phyloP scores from a whole-genome alignment of 768 basidiomycete genomes.

The Clathrus columnatus region DNA sequence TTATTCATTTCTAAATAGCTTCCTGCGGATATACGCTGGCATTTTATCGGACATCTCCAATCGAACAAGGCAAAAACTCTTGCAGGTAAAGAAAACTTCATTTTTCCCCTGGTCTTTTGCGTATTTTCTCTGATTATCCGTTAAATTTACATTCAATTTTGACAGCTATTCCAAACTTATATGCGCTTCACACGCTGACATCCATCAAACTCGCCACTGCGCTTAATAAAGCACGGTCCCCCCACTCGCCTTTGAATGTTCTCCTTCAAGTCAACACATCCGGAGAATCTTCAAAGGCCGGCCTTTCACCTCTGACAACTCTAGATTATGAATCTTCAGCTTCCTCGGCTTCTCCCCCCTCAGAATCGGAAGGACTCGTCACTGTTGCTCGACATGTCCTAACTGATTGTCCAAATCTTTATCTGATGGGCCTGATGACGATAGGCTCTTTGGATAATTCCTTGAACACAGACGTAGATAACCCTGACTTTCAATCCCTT shows the following conservation, averaged over 20 bases:
- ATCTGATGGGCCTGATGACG: conserved; percentile 88
- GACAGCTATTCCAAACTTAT: conserved; percentile 80
- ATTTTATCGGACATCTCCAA: conserved; percentile 91
- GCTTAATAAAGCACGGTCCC: conserved; percentile 63
- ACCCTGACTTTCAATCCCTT: conserved; percentile 70
- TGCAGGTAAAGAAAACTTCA: conserved; percentile 43
- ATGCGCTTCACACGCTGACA: conserved; percentile 78
- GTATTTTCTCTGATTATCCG: not conserved
- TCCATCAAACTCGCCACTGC: conserved; percentile 73
- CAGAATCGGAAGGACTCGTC: conserved; percentile 38
- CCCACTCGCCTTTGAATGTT: conserved; percentile 60
- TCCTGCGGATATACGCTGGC: conserved; percentile 87
- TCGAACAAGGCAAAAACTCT: conserved; percentile 90
- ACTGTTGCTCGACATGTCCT: conserved; percentile 64
- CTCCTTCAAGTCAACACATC: conserved; percentile 95
- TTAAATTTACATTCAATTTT: not conserved
- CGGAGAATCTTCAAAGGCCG: conserved; percentile 85
- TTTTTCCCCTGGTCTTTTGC: not conserved
- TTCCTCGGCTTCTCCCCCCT: conserved; percentile 23
- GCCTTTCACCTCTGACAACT: conserved; percentile 49
- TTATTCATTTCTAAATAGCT: conserved; percentile 42
- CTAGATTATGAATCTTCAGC: conserved; percentile 13
- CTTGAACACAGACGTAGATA: conserved; percentile 37
- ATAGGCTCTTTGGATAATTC: conserved; percentile 82
- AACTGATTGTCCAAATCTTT: conserved; percentile 60